Evolutionary conservation across 192 early-diverging fungal genomes (phyloP), one percentile per base, ranked within the genome.

Genomic region (Coemansia sp.): DNA sequence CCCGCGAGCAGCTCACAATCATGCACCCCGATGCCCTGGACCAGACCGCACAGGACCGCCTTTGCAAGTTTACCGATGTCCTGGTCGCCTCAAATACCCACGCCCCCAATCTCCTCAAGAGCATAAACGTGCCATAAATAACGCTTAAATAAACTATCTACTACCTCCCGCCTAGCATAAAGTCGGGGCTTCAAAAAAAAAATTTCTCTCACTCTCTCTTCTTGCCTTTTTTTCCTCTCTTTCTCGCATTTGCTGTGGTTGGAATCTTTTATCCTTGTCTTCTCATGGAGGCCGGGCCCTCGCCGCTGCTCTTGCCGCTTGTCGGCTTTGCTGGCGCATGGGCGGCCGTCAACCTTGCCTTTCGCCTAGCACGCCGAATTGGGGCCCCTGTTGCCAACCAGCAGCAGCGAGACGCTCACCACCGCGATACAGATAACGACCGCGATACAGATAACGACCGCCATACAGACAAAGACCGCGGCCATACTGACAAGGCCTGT

Each of bases 1-100:
- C 70, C n/a, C 57, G 60, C 33, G 58, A 66, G 30, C 48, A 56
- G 46, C 68, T 54, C 4, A 47, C 70, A 7, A 40, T 39, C 3
- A 35, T 57, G 23, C 63, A 55, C 9, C 64, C 64, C 2, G 58
- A 56, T 25, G 57, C 64, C 5, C 10, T 35, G 8, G 28, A 46
- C 23, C 8, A 27, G 14, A 38, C 31, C 0, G 54, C 42, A 4
- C 70, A 74, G 43, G 70, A 74, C 19, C 44, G 56, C 9, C 27
- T 74, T 31, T 56, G 54, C 29, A 44, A 53, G 27, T 74, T 66
- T 38, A 66, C 70, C 1, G 70, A 74, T 1, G 35, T 56, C 5
- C 40, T 74, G 18, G 50, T 74, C 22, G 43, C 68, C 5, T 31
- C 60, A 0, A 72, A 80, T 42, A 70, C 60, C 3, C 67, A 70